Evolutionary conservation across 306 rosid genomes (phyloP).

Genomic region (Vigna reflexopilosa): DNA sequence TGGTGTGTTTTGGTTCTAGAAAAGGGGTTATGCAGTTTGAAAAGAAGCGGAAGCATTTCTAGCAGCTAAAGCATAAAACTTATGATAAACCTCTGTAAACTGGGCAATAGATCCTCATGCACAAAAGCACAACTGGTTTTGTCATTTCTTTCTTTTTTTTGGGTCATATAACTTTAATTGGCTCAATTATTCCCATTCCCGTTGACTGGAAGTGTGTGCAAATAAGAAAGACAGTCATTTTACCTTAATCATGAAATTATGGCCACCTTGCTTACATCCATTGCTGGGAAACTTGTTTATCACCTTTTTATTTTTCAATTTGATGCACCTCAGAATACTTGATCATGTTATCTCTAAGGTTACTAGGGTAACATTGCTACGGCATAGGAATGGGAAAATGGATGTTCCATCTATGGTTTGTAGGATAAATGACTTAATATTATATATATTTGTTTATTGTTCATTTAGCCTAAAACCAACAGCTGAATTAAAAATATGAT

Average conservation of each 20-base stretch:
- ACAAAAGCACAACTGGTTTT: neutral
- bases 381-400: neutral
- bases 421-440: neutral
- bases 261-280: neutral
- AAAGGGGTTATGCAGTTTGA: neutral
- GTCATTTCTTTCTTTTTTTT: neutral
- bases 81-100: too few relatives aligned
- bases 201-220: conserved; percentile 1
- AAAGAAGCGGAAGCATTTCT: neutral
- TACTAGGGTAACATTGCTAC: neutral
- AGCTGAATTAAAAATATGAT: conserved; percentile 17
- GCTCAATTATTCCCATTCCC: neutral
- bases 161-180: neutral
- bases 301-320: neutral
- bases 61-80: neutral
- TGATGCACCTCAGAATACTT: conserved; percentile 6
- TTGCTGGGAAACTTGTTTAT: neutral
- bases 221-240: neutral
- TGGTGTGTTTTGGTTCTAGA: neutral
- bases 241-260: neutral
- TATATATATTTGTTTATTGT: neutral
- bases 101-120: neutral
- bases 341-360: neutral
- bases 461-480: conserved; percentile 14
- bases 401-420: neutral